phyloP scores from a whole-genome alignment of 1,284 basidiomycete genomes.

The Phenoliferia sp. region DNA sequence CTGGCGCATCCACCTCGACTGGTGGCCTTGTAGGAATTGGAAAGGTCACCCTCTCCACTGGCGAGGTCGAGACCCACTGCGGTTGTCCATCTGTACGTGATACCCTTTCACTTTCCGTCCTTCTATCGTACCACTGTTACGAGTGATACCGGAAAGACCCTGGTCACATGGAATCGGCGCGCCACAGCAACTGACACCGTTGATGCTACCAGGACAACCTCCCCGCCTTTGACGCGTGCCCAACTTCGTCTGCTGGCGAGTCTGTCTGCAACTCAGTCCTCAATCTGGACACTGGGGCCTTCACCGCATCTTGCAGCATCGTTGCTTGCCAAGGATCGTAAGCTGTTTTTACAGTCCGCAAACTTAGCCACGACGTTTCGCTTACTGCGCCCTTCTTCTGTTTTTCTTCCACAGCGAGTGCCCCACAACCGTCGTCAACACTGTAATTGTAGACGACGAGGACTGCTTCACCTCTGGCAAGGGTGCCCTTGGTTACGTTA shows the following conservation, averaged over 20 bases:
- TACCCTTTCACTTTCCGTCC: not conserved
- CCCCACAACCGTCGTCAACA: conserved; percentile 29
- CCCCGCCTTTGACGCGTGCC: conserved; percentile 25
- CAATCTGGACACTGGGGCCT: conserved; percentile 19
- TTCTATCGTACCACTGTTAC: not conserved
- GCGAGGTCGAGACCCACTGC: conserved; percentile 29
- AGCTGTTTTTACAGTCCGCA: not conserved
- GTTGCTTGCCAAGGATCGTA: conserved; percentile 25
- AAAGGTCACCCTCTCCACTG: conserved; percentile 21
- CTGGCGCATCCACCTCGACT: conserved; percentile 14
- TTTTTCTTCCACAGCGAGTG: conserved; percentile 16
- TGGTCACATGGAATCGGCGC: conserved; percentile 7
- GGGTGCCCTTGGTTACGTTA: conserved; percentile 22
- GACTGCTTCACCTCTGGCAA: conserved; percentile 28
- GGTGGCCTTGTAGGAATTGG: conserved; percentile 28
- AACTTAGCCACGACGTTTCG: not conserved
- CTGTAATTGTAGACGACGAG: conserved; percentile 18
- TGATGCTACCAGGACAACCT: conserved; percentile 23
- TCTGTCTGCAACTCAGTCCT: conserved; percentile 28
- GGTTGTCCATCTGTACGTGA: conserved; percentile 28
- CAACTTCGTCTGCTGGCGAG: conserved; percentile 16
- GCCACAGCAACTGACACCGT: conserved; percentile 9
- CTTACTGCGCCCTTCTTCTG: not conserved
- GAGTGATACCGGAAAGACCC: not conserved
- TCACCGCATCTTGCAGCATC: conserved; percentile 24